Evolutionary conservation across 2,329 filamentous ascomycete species (phyloP).

Genomic region (Cladophialophora yegresii): DNA sequence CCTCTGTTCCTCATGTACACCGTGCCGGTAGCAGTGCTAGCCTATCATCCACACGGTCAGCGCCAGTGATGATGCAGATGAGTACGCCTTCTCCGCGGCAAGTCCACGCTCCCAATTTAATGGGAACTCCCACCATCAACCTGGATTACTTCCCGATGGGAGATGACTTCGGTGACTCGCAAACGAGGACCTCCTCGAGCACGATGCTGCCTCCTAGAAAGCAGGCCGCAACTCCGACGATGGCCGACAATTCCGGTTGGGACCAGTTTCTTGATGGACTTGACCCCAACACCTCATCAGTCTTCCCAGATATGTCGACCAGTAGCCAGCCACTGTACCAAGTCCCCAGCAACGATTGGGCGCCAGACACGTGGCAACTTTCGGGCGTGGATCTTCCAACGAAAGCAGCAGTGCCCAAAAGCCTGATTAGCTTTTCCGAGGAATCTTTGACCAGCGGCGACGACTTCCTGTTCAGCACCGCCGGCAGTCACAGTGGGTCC

Average conservation of each 20-base stretch:
- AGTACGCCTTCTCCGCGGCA: conserved; percentile 22
- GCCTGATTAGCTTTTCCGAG: conserved; percentile 61
- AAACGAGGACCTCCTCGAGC: conserved; percentile 43
- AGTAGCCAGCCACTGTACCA: conserved; percentile 26
- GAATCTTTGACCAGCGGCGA: conserved; percentile 61
- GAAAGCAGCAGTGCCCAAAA: conserved; percentile 48
- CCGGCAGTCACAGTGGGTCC: conserved; percentile 34
- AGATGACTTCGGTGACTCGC: conserved; percentile 38
- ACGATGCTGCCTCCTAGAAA: conserved; percentile 46
- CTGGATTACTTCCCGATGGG: conserved; percentile 60
- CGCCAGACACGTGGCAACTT: conserved; percentile 45
- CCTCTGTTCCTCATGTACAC: conserved; percentile 12
- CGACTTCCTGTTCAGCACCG: conserved; percentile 43
- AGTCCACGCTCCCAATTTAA: conserved; percentile 9
- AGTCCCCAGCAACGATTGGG: conserved; percentile 42
- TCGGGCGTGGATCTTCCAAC: conserved; percentile 42
- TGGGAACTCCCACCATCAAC: conserved; percentile 44
- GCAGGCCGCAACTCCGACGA: conserved; percentile 40
- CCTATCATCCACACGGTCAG: conserved; percentile 35
- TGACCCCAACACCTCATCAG: conserved; percentile 55
- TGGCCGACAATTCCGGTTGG: conserved; percentile 66
- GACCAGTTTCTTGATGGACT: conserved; percentile 77
- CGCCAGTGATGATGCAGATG: conserved; percentile 23
- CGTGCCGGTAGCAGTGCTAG: conserved; percentile 33
- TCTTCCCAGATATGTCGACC: conserved; percentile 40